Evolutionary conservation across 306 rosid genomes (phyloP), one percentile per base, ranked within the genome.

Genomic region (Parietaria judaica): DNA sequence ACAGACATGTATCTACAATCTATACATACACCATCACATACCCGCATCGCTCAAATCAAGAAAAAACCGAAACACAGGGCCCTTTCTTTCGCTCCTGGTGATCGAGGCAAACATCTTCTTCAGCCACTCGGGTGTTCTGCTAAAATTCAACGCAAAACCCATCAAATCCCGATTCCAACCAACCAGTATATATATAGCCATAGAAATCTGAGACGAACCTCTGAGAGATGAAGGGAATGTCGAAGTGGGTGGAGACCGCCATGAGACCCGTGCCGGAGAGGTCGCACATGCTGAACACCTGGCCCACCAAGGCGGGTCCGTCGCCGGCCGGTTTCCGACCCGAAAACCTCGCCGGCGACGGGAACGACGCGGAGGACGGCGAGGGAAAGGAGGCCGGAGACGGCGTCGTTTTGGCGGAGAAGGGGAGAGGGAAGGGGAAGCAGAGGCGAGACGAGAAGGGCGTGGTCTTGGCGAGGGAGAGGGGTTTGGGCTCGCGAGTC

Each of bases 1-100:
- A 52, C 3, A 51, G 17, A 16, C 16, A 6, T 13, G 55, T 6
- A 51, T 51, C 55, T 13, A 16, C 55, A 51, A 51, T 51, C 55
- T 13, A 16, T 17, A 51, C 17, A n/a, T 51, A n/a, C 2, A 23
- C 31, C 31, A 12, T 57, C 36, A 8, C 73, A 61, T 76, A 94
- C 99, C 97, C 78, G 99, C 99, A 84, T 94, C 99, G 35, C 99
- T 95, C 71, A 88, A 81, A 78, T 94, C 99, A 77, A 89, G 83
- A 78, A 94, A 94, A 68, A 94, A 94, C 9, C 99, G 95, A 70
- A 94, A 94, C 43, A 86, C 89, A 3, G 94, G 97, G 66, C 94
- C 95, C 36, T 94, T 84, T 59, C 94, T 88, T 79, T 94, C 89
- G 59, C 95, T 83, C 81, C 74, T 88, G 37, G 80, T 79, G 68